Percentiles rank a stretch among this genome's conserved stretches.
Conservation (phyloP, 2,329 filamentous ascomycete genomes). For the Aureobasidium sp. region DNA sequence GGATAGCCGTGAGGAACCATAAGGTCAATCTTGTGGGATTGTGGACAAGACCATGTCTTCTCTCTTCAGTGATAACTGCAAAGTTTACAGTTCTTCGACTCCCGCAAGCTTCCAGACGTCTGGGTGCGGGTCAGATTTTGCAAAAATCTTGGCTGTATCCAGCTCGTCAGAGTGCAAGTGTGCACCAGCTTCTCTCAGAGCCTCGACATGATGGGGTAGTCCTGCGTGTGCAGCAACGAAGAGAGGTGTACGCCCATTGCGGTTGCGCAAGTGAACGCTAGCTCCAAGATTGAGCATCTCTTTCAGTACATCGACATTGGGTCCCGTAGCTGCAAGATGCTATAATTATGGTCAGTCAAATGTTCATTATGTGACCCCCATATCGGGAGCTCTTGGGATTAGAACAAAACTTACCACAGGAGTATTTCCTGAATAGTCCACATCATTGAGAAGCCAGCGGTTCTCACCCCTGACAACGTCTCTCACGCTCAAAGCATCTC, state of each 20-base stretch:
- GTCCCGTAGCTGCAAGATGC: slow-evolving; percentile 52
- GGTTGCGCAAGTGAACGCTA: slow-evolving; percentile 54
- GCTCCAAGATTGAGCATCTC: slow-evolving; percentile 50
- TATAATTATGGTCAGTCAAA: slow-evolving; percentile 23
- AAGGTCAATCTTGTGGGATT: neutral
- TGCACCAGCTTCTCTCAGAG: slow-evolving; percentile 50
- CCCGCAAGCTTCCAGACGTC: slow-evolving; percentile 16
- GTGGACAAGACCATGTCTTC: neutral
- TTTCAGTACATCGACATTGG: slow-evolving; percentile 48
- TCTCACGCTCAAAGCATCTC: slow-evolving; percentile 57
- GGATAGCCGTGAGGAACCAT: neutral
- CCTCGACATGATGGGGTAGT: slow-evolving; percentile 46
- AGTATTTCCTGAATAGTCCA: slow-evolving; percentile 78
- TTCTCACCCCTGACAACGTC: slow-evolving; percentile 62
- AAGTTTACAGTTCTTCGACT: neutral
- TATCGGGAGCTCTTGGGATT: too few species aligned
- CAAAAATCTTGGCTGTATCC: slow-evolving; percentile 43
- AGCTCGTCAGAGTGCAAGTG: slow-evolving; percentile 54
- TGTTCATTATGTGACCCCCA: neutral
- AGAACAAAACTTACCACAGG: slow-evolving; percentile 34
- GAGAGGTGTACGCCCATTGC: slow-evolving; percentile 50
- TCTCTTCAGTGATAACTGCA: neutral
- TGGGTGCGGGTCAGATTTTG: slow-evolving; percentile 9
- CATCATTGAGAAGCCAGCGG: slow-evolving; percentile 61
- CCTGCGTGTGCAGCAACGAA: slow-evolving; percentile 54